A percentile compares a stretch with the other conserved stretches of the same genome.
Conservation (phyloP, 768 basidiomycete genomes). For the Botryobasidium botryosum region DNA sequence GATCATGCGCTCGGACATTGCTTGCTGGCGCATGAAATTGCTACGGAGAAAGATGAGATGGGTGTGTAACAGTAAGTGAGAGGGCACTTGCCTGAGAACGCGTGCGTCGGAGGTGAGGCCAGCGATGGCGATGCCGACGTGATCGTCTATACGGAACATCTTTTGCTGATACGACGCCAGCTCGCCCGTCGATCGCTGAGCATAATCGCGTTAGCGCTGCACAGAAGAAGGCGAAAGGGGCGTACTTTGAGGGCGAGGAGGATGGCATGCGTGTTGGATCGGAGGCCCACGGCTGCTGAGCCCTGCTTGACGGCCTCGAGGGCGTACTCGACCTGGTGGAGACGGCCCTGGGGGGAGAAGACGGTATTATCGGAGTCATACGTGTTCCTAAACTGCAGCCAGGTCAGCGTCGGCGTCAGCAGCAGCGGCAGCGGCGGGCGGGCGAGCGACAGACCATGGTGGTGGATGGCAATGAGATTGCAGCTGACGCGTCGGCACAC, state of each 20-base stretch:
- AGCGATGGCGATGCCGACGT: conserved; percentile 98
- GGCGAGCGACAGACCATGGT: too few species aligned
- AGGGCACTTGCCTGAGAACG: conserved; percentile 59
- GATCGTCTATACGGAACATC: conserved; percentile 98
- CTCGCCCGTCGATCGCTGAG: conserved; percentile 89
- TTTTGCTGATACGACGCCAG: conserved; percentile 99
- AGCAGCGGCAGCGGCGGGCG: too few species aligned
- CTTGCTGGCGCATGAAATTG: conserved; percentile 99
- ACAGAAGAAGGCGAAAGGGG: not conserved
- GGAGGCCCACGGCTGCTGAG: conserved; percentile 92
- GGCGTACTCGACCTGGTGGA: conserved; percentile 97
- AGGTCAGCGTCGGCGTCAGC: too few species aligned
- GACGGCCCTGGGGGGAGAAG: conserved; percentile 88
- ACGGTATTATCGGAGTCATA: conserved; percentile 99
- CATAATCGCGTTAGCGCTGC: not conserved
- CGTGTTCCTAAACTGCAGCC: conserved; percentile 84
- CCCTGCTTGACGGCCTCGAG: conserved; percentile 99
- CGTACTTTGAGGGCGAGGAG: conserved; percentile 82
- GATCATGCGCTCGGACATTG: conserved; percentile 86
- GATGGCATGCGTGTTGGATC: conserved; percentile 89
- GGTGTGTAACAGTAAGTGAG: not conserved
- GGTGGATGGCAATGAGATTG: too few species aligned
- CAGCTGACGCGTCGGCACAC: too few species aligned
- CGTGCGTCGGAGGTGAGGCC: conserved; percentile 98
- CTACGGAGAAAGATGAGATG: conserved; percentile 26